Conservation (phyloP, 2,329 filamentous ascomycete species). For the Epichloe typhina region DNA sequence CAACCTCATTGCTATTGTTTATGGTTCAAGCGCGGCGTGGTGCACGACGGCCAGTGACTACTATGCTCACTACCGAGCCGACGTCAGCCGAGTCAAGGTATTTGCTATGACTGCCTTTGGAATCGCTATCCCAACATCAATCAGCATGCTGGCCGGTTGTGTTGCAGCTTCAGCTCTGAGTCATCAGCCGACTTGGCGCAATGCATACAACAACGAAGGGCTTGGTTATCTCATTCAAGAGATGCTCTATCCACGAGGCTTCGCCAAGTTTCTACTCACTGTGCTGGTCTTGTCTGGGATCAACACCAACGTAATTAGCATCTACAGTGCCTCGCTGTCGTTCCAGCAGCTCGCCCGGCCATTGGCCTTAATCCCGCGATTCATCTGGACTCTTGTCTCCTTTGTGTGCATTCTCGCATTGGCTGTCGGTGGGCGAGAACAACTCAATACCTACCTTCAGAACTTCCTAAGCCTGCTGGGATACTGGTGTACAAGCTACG, state of each 20-base stretch:
- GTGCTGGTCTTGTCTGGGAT: conserved; percentile 24
- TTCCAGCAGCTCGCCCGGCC: conserved; percentile 25
- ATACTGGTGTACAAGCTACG: conserved; percentile 32
- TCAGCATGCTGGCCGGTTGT: conserved; percentile 33
- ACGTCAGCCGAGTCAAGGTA: conserved; percentile 31
- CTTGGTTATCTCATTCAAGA: conserved; percentile 32
- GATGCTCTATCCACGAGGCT: conserved; percentile 30
- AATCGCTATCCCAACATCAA: conserved; percentile 32
- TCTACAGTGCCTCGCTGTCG: conserved; percentile 26
- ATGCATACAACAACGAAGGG: conserved; percentile 23
- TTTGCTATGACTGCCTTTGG: conserved; percentile 35
- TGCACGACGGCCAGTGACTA: conserved; percentile 23
- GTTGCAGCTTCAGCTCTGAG: conserved; percentile 29
- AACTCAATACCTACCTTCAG: conserved; percentile 28
- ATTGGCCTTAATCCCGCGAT: conserved; percentile 25
- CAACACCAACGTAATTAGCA: conserved; percentile 24
- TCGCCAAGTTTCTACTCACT: conserved; percentile 30
- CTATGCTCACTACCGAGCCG: conserved; percentile 28
- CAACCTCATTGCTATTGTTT: conserved; percentile 30
- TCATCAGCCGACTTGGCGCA: conserved; percentile 23
- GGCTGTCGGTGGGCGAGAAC: conserved; percentile 23
- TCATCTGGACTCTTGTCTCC: conserved; percentile 26
- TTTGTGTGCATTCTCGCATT: conserved; percentile 28
- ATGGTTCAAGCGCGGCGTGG: conserved; percentile 37
- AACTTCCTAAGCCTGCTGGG: conserved; percentile 32